phyloP scores from a whole-genome alignment of 306 rosid species.

The Lablab purpureus region DNA sequence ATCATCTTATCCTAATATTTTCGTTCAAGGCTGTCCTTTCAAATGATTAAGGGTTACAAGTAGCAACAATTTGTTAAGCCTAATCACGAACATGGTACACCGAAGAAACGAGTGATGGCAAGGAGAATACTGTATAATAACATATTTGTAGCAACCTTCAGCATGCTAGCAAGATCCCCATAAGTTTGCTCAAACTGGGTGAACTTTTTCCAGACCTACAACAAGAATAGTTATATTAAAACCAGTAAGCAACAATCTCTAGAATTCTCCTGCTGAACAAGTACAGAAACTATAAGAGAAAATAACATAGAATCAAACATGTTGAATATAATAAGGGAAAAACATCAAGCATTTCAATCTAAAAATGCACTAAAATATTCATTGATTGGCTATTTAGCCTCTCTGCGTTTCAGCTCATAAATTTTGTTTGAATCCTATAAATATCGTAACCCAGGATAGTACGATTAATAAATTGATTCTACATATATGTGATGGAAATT shows the following conservation, averaged over 20 bases:
- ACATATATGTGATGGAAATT: too few relatives aligned
- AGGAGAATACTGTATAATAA: conserved; percentile 26
- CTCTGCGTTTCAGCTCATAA: background rate
- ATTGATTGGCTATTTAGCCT: background rate
- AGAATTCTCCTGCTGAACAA: conserved; percentile 12
- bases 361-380: conserved; percentile 12
- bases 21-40: conserved; percentile 16
- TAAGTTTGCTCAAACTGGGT: conserved; percentile 87
- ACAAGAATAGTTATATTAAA: conserved; percentile 39
- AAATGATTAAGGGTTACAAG: background rate
- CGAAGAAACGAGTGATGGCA: conserved; percentile 11
- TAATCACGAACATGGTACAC: background rate
- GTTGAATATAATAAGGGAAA: background rate
- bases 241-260: conserved; percentile 23
- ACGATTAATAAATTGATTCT: too few relatives aligned
- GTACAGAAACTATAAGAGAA: conserved; percentile 6
- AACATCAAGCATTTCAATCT: background rate
- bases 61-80: conserved; percentile 16
- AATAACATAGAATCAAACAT: conserved; percentile 10
- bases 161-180: conserved; percentile 94
- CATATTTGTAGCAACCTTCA: conserved; percentile 64
- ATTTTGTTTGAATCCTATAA: background rate
- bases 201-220: conserved; percentile 92
- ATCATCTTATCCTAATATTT: too few relatives aligned
- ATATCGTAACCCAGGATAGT: too few relatives aligned